These are phyloP conservation scores for Graphium sp. DNA, from an alignment of 2,329 filamentous ascomycete species.

Conservation along the genomic window DNA sequence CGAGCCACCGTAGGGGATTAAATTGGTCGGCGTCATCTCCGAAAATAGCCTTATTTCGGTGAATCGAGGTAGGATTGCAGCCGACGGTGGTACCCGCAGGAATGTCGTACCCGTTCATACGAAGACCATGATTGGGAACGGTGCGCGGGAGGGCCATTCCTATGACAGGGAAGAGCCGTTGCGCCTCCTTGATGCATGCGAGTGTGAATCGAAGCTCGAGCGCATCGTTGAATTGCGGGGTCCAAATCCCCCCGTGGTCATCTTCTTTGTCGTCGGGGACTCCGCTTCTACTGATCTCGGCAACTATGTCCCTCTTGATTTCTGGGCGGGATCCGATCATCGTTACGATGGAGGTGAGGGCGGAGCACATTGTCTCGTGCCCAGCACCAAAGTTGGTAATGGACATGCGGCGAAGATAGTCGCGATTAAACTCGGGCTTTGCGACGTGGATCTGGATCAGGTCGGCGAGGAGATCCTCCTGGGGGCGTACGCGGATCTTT, in stretches of 20 bases:
- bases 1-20: slow-evolving; percentile 29
- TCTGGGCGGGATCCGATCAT: slow-evolving; percentile 23
- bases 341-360: slow-evolving; percentile 28
- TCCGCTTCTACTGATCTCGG: slow-evolving; percentile 9
- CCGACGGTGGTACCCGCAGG: slow-evolving; percentile 29
- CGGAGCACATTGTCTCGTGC: slow-evolving; percentile 36
- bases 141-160: slow-evolving; percentile 31
- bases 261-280: neutral
- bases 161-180: slow-evolving; percentile 31
- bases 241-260: slow-evolving; percentile 8
- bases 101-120: slow-evolving; percentile 20
- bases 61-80: slow-evolving; percentile 31
- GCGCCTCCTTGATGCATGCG: slow-evolving; percentile 31
- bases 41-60: slow-evolving; percentile 30
- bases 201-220: slow-evolving; percentile 20
- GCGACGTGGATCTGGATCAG: slow-evolving; percentile 26
- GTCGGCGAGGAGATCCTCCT: slow-evolving; percentile 25
- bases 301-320: slow-evolving; percentile 15
- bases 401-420: slow-evolving; percentile 31
- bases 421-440: slow-evolving; percentile 26
- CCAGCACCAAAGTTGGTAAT: slow-evolving; percentile 38
- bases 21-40: slow-evolving; percentile 25
- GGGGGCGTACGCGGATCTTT: slow-evolving; percentile 11
- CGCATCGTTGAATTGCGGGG: no score
- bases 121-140: slow-evolving; percentile 19